Percentiles rank a stretch among this genome's conserved stretches.
Conservation (phyloP, 2,329 filamentous ascomycete genomes). For the Thermoascus crustaceus region DNA sequence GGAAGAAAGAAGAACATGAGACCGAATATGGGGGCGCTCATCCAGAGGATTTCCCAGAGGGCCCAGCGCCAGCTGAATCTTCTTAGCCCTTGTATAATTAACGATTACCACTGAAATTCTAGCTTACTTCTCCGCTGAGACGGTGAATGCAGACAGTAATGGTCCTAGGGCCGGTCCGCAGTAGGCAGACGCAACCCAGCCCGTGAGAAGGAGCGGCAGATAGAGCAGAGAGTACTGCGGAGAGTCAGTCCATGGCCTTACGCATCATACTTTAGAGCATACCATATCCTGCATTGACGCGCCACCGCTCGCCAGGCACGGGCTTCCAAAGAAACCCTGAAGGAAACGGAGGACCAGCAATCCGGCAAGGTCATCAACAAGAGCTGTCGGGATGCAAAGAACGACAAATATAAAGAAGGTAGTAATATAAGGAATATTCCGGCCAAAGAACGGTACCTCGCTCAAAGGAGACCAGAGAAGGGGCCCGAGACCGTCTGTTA, state of each 20-base stretch:
- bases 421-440: slow-evolving; percentile 58
- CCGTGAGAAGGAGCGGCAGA: slow-evolving; percentile 50
- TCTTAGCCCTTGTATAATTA: too few species aligned
- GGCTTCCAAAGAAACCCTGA: slow-evolving; percentile 57
- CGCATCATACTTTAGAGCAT: neutral
- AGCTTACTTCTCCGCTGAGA: slow-evolving; percentile 29
- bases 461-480: slow-evolving; percentile 57
- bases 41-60: slow-evolving; percentile 53
- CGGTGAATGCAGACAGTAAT: slow-evolving; percentile 53
- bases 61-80: slow-evolving; percentile 56
- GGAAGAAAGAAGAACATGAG: slow-evolving; percentile 56
- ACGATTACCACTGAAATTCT: neutral
- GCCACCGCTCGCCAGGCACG: slow-evolving; percentile 52
- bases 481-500: slow-evolving; percentile 50
- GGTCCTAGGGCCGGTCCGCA: slow-evolving; percentile 53
- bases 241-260: neutral
- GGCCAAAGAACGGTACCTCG: slow-evolving; percentile 58
- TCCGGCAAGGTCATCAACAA: slow-evolving; percentile 54
- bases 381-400: slow-evolving; percentile 55
- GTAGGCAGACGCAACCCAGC: slow-evolving; percentile 44
- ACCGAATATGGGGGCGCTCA: slow-evolving; percentile 50
- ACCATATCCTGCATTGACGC: slow-evolving; percentile 36
- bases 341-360: slow-evolving; percentile 58
- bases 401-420: slow-evolving; percentile 61
- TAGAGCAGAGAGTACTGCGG: slow-evolving; percentile 43